phyloP scores from a whole-genome alignment of 345 rosid genomes.

The Corymbia maculata region DNA sequence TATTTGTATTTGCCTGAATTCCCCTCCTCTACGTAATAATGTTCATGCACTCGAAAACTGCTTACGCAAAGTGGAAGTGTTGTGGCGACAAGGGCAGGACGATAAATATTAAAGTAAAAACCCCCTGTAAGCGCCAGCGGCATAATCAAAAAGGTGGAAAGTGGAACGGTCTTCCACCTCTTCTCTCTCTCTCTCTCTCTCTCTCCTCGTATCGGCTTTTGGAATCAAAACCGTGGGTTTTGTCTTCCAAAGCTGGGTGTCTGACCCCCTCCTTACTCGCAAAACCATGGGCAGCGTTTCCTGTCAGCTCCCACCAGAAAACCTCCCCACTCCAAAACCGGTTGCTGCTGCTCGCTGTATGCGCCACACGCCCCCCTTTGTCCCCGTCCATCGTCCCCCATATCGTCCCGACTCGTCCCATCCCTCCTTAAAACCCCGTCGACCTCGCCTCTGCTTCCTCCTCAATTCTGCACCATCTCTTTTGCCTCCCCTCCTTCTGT shows the following conservation, averaged over 20 bases:
- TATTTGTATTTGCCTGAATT: neutral
- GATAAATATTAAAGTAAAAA: neutral
- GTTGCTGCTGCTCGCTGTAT: slow-evolving; percentile 25
- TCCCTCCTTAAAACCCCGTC: neutral
- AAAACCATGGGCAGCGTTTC: slow-evolving; percentile 61
- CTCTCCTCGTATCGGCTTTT: neutral
- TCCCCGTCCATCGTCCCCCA: neutral
- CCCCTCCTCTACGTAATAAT: too few species aligned
- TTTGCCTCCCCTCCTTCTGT: neutral
- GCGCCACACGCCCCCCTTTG: neutral
- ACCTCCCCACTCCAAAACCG: slow-evolving; percentile 28
- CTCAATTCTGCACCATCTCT: neutral
- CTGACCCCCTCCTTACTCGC: neutral
- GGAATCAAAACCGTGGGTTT: neutral
- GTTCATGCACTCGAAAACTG: neutral
- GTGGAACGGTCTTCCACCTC: neutral
- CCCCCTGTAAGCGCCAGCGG: neutral
- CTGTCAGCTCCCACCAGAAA: slow-evolving; percentile 5
- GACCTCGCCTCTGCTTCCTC: neutral
- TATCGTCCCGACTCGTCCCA: neutral
- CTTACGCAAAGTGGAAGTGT: neutral
- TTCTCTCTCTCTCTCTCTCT: neutral
- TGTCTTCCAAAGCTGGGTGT: neutral
- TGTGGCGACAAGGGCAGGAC: neutral
- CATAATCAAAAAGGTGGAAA: neutral